Evolutionary conservation across 2,329 filamentous ascomycete genomes (phyloP).

Genomic region (Arthrinium phaeospermum): DNA sequence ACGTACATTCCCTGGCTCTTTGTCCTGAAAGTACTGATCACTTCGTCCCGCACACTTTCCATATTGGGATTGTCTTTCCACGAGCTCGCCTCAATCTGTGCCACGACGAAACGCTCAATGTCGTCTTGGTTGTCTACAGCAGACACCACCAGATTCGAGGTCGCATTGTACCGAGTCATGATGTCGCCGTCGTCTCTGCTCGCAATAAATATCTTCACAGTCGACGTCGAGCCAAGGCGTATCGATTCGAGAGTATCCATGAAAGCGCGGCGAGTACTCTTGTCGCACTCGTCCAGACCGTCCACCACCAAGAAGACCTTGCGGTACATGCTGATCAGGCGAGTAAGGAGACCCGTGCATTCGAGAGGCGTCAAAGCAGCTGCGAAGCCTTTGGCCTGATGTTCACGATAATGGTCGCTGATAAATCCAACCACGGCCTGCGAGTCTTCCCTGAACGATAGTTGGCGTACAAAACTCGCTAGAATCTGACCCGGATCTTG

Average conservation of each 20-base stretch:
- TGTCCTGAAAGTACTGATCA: background rate
- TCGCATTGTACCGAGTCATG: background rate
- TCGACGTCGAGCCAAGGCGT: background rate
- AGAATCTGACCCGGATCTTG: background rate
- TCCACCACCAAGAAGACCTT: slow-evolving; percentile 4
- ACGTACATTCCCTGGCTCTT: slow-evolving; percentile 20
- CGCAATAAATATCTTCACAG: background rate
- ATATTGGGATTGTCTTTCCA: background rate
- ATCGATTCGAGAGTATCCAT: background rate
- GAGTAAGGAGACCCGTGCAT: background rate
- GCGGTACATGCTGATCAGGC: background rate
- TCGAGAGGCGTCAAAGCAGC: background rate
- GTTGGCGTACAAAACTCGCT: background rate
- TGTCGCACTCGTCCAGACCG: slow-evolving; percentile 16
- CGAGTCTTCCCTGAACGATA: background rate
- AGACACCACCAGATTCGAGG: background rate
- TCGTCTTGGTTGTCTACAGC: background rate
- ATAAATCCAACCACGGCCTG: background rate
- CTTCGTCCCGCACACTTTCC: background rate
- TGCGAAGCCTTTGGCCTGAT: background rate
- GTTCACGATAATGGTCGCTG: background rate
- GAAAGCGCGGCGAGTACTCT: background rate
- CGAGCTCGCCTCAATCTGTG: background rate
- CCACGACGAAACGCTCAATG: slow-evolving; percentile 8
- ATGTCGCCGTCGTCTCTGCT: slow-evolving; percentile 11